Conservation (phyloP, 73 alveolate species). For the Urostyla sp. region DNA sequence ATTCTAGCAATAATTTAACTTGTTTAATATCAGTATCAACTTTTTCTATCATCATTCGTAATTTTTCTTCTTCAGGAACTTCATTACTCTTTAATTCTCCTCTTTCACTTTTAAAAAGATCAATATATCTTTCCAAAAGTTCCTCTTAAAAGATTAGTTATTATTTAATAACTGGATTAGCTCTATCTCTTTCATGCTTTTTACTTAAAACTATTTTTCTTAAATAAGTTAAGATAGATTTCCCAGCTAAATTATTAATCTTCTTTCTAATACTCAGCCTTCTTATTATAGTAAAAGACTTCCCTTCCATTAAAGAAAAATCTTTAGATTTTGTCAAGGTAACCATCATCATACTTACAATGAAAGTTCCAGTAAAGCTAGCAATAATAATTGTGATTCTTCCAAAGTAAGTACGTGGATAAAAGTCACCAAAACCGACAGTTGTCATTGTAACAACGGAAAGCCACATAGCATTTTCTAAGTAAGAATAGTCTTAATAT, state of each 20-base stretch:
- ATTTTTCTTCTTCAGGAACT: conserved; percentile 44
- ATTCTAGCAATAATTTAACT: background rate
- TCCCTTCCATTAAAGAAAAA: conserved; percentile 23
- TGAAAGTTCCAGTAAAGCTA: conserved; percentile 95
- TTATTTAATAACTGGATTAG: conserved; percentile 16
- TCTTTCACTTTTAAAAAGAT: background rate
- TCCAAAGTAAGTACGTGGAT: conserved; percentile 95
- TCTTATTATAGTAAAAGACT: conserved; percentile 9
- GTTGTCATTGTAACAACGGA: conserved; percentile 81
- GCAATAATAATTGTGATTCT: conserved; percentile 88
- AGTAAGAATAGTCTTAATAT: conserved; percentile 48
- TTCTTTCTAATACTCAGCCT: conserved; percentile 17
- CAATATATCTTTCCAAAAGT: conserved; percentile 29
- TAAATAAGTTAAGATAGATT: conserved; percentile 9
- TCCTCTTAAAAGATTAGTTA: background rate
- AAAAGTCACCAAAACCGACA: conserved; percentile 98
- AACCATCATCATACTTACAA: conserved; percentile 91
- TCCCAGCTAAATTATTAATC: conserved; percentile 29
- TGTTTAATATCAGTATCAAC: conserved; percentile 30
- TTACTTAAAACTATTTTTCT: background rate
- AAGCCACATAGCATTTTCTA: conserved; percentile 67
- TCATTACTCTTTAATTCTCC: background rate
- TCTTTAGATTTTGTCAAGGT: conserved; percentile 77
- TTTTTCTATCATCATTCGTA: conserved; percentile 10
- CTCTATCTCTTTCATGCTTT: conserved; percentile 8